These are phyloP conservation scores for Tausonia pullulans DNA, from an alignment of 1,284 basidiomycete species.

Conservation along the genomic window DNA sequence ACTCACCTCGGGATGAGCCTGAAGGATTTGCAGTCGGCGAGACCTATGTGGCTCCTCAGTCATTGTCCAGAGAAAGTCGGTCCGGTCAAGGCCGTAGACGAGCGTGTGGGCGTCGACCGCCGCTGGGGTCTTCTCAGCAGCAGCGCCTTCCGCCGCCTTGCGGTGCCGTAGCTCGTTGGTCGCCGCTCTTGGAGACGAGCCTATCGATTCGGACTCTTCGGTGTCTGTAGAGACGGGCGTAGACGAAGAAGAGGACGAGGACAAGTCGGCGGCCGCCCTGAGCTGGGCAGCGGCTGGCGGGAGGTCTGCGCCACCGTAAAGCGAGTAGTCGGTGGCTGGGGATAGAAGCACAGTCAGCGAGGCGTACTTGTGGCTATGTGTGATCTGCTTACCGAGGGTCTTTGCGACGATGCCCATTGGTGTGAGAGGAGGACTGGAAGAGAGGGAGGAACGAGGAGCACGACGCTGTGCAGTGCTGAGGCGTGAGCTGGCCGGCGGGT, in stretches of 20 bases:
- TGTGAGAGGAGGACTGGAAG: too few species aligned
- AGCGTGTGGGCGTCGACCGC: not conserved
- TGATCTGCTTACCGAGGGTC: too few species aligned
- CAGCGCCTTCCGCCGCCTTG: not conserved
- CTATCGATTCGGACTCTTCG: not conserved
- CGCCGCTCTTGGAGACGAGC: not conserved
- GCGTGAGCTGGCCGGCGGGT: too few species aligned
- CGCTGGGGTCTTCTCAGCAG: not conserved
- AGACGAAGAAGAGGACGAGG: not conserved
- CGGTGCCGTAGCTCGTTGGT: not conserved
- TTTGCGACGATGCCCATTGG: too few species aligned
- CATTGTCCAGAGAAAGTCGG: slow-evolving; percentile 87
- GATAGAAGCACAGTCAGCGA: too few species aligned
- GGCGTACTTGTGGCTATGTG: too few species aligned
- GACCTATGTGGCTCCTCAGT: slow-evolving; percentile 94
- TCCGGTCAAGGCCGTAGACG: slow-evolving; percentile 11
- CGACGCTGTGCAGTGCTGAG: too few species aligned
- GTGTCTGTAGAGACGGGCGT: slow-evolving; percentile 12
- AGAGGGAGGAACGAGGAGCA: too few species aligned
- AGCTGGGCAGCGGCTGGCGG: not conserved
- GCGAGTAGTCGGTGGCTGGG: slow-evolving; percentile 18
- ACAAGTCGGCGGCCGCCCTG: not conserved
- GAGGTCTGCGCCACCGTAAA: slow-evolving; percentile 20
- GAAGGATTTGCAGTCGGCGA: slow-evolving; percentile 77
- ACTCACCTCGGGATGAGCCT: slow-evolving; percentile 80